Percentiles rank a stretch among this genome's conserved stretches.
These are phyloP conservation scores for Chaetomium tenue DNA, from an alignment of 495 filamentous ascomycete species.

Conservation along the genomic window DNA sequence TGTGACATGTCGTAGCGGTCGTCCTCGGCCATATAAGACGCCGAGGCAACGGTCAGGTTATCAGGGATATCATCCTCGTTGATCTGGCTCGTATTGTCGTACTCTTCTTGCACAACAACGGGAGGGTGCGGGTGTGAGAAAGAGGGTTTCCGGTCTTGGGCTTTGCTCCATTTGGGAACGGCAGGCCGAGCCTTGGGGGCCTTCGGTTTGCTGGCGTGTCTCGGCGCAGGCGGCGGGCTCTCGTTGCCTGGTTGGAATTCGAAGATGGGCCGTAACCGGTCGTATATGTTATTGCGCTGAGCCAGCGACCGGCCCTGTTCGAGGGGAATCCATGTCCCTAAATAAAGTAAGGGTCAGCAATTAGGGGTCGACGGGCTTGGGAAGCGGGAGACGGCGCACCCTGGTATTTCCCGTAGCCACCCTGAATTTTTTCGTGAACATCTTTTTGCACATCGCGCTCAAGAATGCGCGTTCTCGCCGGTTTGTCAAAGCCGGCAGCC, in stretches of 20 bases:
- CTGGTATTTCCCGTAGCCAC: conserved; percentile 98
- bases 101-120: conserved; percentile 42
- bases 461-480: conserved; percentile 86
- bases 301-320: conserved; percentile 77
- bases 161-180: conserved; percentile 53
- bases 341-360: conserved; percentile 35
- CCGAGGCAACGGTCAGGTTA: conserved; percentile 73
- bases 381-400: conserved; percentile 50
- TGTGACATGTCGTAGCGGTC: conserved; percentile 68
- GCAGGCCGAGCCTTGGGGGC: conserved; percentile 59
- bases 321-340: conserved; percentile 95
- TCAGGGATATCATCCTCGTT: conserved; percentile 81
- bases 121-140: conserved; percentile 33
- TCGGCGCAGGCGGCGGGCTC: conserved; percentile 90
- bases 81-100: conserved; percentile 54
- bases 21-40: conserved; percentile 79
- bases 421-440: conserved; percentile 94
- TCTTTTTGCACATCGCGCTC: conserved; percentile 97
- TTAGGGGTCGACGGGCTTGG: not conserved
- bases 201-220: conserved; percentile 79
- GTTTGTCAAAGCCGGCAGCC: conserved; percentile 68
- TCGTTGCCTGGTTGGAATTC: conserved; percentile 80
- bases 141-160: conserved; percentile 24
- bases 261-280: conserved; percentile 81
- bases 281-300: conserved; percentile 76